Evolutionary conservation across 2,329 filamentous ascomycete species (phyloP), one percentile per base, ranked within the genome.

Genomic region (Ambrosiella beaveri): DNA sequence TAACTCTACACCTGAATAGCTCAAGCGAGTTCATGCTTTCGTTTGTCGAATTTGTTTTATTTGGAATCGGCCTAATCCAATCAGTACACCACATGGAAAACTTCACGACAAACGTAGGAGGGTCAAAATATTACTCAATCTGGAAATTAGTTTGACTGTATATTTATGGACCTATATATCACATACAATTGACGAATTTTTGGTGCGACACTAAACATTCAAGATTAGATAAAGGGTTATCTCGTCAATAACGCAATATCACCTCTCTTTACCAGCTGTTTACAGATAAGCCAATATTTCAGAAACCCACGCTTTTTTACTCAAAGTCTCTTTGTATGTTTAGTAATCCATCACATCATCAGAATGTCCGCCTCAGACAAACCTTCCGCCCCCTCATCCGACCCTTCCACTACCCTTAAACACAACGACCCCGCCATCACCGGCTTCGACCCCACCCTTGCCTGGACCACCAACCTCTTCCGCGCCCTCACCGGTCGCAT

Each of bases 401-500:
- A 45, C 15, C 13, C 47, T 44, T 11, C 56, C 5, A 40, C 40
- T 65, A 61, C 67, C 73, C 66, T 69, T 78, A 64, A 64, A 72
- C 15, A n/a, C 63, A 83, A 83, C 68, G 77, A 83, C 68, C 79
- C 80, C 47, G 68, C 73, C 60, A 74, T 76, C 62, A 83, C 80
- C 19, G 79, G 80, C 63, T 84, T 83, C 73, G 78, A 82, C 69
- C 80, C 81, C 56, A 65, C 74, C 63, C 75, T 73, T 51, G 70
- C 71, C 62, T 80, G 76, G 75, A 95, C 88, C 85, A 78, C 85
- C 68, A 95, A 86, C 73, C 85, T 89, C 74, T 96, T 94, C 77
- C 80, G 80, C 65, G 85, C 90, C 70, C 74, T 95, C 54, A 81
- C 85, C 13, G 85, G 86, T 58, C 75, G 78, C 65, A 82, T 93